Evolutionary conservation across 2,329 filamentous ascomycete genomes (phyloP).

Genomic region (Aspergillus flavus): DNA sequence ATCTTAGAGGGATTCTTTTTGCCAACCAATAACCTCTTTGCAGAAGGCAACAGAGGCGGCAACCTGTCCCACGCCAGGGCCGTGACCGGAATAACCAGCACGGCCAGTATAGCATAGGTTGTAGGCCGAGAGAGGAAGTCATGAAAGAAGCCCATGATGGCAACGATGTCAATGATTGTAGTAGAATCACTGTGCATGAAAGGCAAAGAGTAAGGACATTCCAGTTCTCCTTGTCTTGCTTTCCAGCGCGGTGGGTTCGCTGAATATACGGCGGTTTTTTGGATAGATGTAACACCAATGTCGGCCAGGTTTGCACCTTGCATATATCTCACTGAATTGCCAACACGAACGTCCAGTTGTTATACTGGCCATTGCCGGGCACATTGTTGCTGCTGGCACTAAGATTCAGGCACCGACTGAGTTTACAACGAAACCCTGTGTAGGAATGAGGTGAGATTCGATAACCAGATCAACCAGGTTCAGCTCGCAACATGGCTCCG

Average conservation of each 20-base stretch:
- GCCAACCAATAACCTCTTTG: conserved; percentile 15
- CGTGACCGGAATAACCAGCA: neutral
- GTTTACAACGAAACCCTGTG: neutral
- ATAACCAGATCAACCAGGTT: too few species aligned
- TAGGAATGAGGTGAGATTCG: neutral
- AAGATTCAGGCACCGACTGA: neutral
- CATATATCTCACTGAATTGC: too few species aligned
- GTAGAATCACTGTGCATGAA: neutral
- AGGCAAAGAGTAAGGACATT: neutral
- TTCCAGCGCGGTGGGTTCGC: too few species aligned
- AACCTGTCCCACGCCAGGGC: neutral
- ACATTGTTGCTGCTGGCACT: neutral
- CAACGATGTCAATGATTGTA: neutral
- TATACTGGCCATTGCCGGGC: neutral
- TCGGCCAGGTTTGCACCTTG: too few species aligned
- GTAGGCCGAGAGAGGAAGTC: neutral
- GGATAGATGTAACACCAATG: too few species aligned
- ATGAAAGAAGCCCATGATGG: neutral
- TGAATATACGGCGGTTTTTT: too few species aligned
- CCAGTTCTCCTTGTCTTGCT: neutral
- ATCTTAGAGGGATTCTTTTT: conserved; percentile 16
- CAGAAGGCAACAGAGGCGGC: neutral
- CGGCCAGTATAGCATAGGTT: neutral
- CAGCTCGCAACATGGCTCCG: neutral
- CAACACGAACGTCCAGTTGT: neutral